These are phyloP conservation scores for Blastocystis hominis DNA, from an alignment of 352 stramenopile genomes.

Conservation along the genomic window DNA sequence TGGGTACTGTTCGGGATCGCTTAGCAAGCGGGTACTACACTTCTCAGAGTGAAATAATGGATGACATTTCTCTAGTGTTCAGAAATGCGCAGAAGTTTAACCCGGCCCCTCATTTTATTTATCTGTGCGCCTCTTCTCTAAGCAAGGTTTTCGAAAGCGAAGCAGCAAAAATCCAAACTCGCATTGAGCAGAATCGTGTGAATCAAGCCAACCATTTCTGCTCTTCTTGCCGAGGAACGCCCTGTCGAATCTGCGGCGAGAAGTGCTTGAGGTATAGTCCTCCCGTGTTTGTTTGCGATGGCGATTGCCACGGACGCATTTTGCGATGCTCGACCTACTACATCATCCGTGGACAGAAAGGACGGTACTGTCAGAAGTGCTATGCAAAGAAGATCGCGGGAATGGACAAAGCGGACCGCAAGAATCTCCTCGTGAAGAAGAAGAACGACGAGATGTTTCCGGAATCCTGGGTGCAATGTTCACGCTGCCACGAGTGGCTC, in stretches of 20 bases:
- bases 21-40: neutral
- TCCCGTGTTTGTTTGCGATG: constrained; percentile 19
- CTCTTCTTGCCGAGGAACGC: neutral
- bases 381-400: neutral
- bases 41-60: neutral
- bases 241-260: constrained; percentile 4
- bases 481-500: constrained; percentile 5
- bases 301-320: constrained; percentile 16
- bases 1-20: constrained; percentile 31
- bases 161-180: neutral
- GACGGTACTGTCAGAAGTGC: constrained; percentile 27
- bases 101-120: neutral
- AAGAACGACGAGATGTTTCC: constrained; percentile 51
- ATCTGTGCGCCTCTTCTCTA: neutral
- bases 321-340: constrained; percentile 42
- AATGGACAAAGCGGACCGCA: constrained; percentile 4
- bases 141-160: neutral
- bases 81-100: constrained; percentile 34
- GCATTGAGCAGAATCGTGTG: neutral
- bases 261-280: constrained; percentile 28
- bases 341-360: constrained; percentile 32
- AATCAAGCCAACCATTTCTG: neutral
- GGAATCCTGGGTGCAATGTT: constrained; percentile 38
- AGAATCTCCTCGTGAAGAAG: constrained; percentile 30
- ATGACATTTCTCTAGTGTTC: constrained; percentile 36